These are phyloP conservation scores for Piper betle DNA, from an alignment of 164 flowering plant species.

Conservation along the genomic window DNA sequence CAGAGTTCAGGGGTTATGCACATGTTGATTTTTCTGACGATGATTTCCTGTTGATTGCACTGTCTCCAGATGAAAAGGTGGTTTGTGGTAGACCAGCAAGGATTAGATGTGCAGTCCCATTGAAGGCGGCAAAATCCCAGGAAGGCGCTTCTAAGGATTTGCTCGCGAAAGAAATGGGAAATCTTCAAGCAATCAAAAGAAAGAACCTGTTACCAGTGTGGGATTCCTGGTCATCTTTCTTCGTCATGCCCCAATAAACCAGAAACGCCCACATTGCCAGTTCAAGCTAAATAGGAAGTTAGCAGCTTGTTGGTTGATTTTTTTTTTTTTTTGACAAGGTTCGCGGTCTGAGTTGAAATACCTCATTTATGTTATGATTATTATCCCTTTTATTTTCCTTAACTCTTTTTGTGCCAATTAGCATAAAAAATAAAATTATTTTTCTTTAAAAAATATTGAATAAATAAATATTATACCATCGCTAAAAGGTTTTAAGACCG, in stretches of 20 bases:
- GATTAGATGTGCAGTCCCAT: slow-evolving; percentile 77
- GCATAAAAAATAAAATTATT: no score
- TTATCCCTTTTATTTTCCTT: no score
- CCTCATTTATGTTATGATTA: no score
- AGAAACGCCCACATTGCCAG: no score
- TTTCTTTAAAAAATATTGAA: no score
- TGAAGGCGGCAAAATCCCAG: slow-evolving; percentile 18
- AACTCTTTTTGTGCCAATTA: no score
- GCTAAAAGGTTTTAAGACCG: no score
- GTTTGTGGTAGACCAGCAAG: slow-evolving; percentile 69
- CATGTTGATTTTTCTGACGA: slow-evolving; percentile 84
- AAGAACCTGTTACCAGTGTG: slow-evolving; percentile 70
- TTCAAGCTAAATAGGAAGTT: no score
- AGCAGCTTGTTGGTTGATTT: no score
- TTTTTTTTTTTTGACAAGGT: no score
- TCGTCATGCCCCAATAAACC: slow-evolving; percentile 61
- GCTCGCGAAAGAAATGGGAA: slow-evolving; percentile 5
- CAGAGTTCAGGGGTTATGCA: slow-evolving; percentile 77
- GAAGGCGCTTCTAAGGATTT: slow-evolving; percentile 1
- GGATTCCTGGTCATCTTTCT: slow-evolving; percentile 64
- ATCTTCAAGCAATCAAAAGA: slow-evolving; percentile 27
- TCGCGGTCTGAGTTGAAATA: no score
- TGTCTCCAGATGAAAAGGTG: slow-evolving; percentile 58
- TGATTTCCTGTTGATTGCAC: slow-evolving; percentile 42
- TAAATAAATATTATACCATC: no score